Evolutionary conservation across 164 flowering plant genomes (phyloP).

Genomic region (Sextonia rubra): DNA sequence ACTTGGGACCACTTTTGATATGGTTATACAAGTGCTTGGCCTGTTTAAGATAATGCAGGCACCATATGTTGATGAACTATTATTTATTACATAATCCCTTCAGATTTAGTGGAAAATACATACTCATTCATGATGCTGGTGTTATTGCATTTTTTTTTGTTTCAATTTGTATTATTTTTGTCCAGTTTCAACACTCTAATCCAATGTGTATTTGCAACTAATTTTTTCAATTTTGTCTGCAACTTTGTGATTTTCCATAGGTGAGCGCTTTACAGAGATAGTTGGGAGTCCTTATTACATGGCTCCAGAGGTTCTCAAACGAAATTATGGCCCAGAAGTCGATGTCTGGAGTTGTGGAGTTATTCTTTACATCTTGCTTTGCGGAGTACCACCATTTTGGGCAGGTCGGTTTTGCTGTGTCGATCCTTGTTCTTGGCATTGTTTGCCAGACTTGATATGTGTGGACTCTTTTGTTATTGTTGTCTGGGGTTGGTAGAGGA

Average conservation of each 20-base stretch:
- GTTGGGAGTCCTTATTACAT: slow-evolving; percentile 97
- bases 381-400: slow-evolving; percentile 96
- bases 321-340: slow-evolving; percentile 81
- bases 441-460: background rate
- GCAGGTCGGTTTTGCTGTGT: slow-evolving; percentile 56
- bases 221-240: too few species aligned
- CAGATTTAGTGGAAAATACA: too few species aligned
- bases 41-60: background rate
- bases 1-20: background rate
- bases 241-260: slow-evolving; percentile 27
- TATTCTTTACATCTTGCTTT: slow-evolving; percentile 80
- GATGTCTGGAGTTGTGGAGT: slow-evolving; percentile 99
- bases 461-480: background rate
- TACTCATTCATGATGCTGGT: background rate
- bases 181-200: background rate
- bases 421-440: background rate
- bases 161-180: background rate
- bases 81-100: too few species aligned
- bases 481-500: background rate
- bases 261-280: slow-evolving; percentile 74
- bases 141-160: background rate
- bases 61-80: background rate
- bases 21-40: background rate
- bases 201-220: background rate
- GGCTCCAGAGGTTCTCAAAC: slow-evolving; percentile 93